Evolutionary conservation across 139 green algal genomes (phyloP).

Genomic region (Coelastrella sp.): DNA sequence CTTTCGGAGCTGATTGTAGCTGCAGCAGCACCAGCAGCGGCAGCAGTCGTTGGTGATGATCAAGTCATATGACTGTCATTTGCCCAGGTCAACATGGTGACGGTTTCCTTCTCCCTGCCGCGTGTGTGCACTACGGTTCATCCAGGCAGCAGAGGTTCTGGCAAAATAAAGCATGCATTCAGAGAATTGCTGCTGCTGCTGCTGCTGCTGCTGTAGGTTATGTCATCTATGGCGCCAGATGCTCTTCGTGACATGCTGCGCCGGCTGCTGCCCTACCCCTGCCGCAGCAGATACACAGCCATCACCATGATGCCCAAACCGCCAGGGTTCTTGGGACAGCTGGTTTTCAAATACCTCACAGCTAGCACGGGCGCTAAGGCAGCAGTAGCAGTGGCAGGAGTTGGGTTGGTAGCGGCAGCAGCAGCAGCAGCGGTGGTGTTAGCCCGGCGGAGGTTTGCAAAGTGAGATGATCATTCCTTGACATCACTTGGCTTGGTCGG

Average conservation of each 20-base stretch:
- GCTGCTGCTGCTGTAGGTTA: slow-evolving; percentile 43
- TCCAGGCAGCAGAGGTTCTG: too few relatives aligned
- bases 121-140: too few relatives aligned
- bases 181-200: neutral
- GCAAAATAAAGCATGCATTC: neutral
- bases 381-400: slow-evolving; percentile 4
- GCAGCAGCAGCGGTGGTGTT: slow-evolving; percentile 9
- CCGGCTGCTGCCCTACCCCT: slow-evolving; percentile 57
- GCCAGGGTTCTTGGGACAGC: slow-evolving; percentile 11
- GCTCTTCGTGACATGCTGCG: slow-evolving; percentile 58
- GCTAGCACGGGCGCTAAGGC: slow-evolving; percentile 11
- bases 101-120: too few relatives aligned
- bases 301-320: slow-evolving; percentile 62
- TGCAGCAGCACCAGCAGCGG: neutral
- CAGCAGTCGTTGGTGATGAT: too few relatives aligned
- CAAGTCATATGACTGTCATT: too few relatives aligned
- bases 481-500: too few relatives aligned
- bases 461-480: too few relatives aligned
- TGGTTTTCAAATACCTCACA: slow-evolving; percentile 35
- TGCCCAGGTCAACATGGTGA: too few relatives aligned
- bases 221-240: slow-evolving; percentile 39
- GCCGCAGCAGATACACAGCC: slow-evolving; percentile 60
- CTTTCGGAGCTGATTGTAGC: too few relatives aligned
- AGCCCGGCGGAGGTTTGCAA: neutral
- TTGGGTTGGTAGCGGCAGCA: slow-evolving; percentile 1